Conservation (phyloP, 1,284 basidiomycete genomes). For the Jaminaea rosea region DNA sequence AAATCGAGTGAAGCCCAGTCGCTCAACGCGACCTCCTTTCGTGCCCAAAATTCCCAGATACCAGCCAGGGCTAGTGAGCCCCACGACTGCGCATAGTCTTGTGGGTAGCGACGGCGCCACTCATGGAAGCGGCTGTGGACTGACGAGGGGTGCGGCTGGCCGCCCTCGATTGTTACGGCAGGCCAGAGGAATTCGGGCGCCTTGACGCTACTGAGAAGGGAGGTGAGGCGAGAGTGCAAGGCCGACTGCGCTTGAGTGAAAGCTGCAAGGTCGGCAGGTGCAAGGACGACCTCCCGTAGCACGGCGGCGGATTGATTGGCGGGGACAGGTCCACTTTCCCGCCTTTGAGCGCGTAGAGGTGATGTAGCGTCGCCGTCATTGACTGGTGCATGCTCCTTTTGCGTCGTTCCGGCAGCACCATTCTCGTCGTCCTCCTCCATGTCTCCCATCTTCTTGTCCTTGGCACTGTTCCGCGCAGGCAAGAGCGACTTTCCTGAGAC, state of each 20-base stretch:
- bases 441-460: no score
- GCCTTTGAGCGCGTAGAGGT: background rate
- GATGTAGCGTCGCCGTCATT: slow-evolving; percentile 8
- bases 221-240: slow-evolving; percentile 2
- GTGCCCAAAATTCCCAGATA: slow-evolving; percentile 40
- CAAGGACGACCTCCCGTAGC: slow-evolving; percentile 5
- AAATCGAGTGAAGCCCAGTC: slow-evolving; percentile 6
- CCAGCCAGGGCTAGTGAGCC: slow-evolving; percentile 35
- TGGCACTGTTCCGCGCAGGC: no score
- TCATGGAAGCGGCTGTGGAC: slow-evolving; percentile 28
- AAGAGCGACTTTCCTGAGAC: slow-evolving; percentile 13
- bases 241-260: slow-evolving; percentile 13
- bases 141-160: slow-evolving; percentile 18
- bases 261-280: slow-evolving; percentile 13
- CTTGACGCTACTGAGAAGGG: slow-evolving; percentile 25
- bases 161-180: slow-evolving; percentile 2
- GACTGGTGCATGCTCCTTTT: background rate
- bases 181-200: slow-evolving; percentile 34
- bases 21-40: slow-evolving; percentile 22
- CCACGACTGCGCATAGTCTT: slow-evolving; percentile 37
- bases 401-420: no score
- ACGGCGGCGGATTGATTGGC: background rate
- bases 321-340: background rate
- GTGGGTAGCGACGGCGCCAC: slow-evolving; percentile 25
- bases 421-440: background rate